These are phyloP conservation scores for Phyllosticta capitalensis DNA, from an alignment of 2,329 filamentous ascomycete species.

Conservation along the genomic window DNA sequence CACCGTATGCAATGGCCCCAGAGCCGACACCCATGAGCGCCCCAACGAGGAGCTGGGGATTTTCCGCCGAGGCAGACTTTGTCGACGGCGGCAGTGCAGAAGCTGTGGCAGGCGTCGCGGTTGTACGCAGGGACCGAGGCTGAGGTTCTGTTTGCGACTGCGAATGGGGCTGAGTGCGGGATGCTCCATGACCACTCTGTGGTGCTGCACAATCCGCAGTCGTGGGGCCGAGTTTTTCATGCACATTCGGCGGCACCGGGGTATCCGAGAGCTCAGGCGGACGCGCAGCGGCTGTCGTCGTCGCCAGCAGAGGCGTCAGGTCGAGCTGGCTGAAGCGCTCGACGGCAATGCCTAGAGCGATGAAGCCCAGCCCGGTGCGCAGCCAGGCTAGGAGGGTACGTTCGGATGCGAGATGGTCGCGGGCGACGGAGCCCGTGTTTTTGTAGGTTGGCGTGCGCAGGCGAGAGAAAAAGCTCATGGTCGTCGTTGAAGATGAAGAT, in stretches of 20 bases:
- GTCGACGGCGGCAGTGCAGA: constrained; percentile 14
- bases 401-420: constrained; percentile 46
- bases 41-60: constrained; percentile 19
- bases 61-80: constrained; percentile 6
- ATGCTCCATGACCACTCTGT: not conserved
- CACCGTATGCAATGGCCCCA: constrained; percentile 40
- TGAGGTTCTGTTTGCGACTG: not conserved
- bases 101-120: not conserved
- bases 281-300: constrained; percentile 14
- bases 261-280: not conserved
- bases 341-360: constrained; percentile 41
- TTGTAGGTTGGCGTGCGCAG: constrained; percentile 18
- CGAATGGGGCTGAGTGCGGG: not conserved
- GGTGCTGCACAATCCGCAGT: not conserved
- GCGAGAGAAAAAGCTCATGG: constrained; percentile 13
- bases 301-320: constrained; percentile 19
- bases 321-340: constrained; percentile 37
- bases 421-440: constrained; percentile 42
- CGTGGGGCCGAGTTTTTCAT: not conserved
- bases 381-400: constrained; percentile 46
- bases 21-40: constrained; percentile 37
- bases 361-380: constrained; percentile 42
- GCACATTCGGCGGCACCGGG: not conserved
- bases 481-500: constrained; percentile 11
- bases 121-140: not conserved